These are phyloP conservation scores for Collybiopsis confluens DNA, from an alignment of 768 basidiomycete species.

Conservation along the genomic window DNA sequence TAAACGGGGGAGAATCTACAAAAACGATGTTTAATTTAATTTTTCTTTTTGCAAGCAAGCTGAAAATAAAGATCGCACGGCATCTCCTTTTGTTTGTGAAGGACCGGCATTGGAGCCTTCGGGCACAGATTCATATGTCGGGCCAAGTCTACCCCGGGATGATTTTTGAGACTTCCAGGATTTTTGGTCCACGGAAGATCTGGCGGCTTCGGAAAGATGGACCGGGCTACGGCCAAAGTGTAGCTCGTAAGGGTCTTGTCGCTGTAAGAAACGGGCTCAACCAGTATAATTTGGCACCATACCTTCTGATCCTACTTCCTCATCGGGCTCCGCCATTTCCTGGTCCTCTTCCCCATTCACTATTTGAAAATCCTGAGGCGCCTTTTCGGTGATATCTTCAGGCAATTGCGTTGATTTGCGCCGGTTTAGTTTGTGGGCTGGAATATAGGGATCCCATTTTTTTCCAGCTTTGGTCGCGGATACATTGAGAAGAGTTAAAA, in stretches of 20 bases:
- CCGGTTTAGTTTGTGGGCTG: slow-evolving; percentile 66
- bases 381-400: background rate
- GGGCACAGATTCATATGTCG: slow-evolving; percentile 45
- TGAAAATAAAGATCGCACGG: slow-evolving; percentile 13
- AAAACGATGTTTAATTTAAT: no score
- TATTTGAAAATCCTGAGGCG: slow-evolving; percentile 12
- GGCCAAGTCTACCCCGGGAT: slow-evolving; percentile 55
- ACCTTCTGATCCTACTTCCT: slow-evolving; percentile 26
- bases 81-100: slow-evolving; percentile 17
- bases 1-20: slow-evolving; percentile 56
- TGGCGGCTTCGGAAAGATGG: slow-evolving; percentile 44
- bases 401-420: slow-evolving; percentile 31
- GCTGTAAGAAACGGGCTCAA: slow-evolving; percentile 12
- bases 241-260: slow-evolving; percentile 53
- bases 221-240: slow-evolving; percentile 68
- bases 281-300: background rate
- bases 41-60: background rate
- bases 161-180: slow-evolving; percentile 53
- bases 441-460: slow-evolving; percentile 36
- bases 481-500: slow-evolving; percentile 87
- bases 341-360: slow-evolving; percentile 19
- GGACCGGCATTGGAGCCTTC: slow-evolving; percentile 29
- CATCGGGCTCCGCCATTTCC: slow-evolving; percentile 10
- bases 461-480: slow-evolving; percentile 72
- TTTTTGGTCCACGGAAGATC: slow-evolving; percentile 47